phyloP scores from a whole-genome alignment of 108 stramenopile species.

The Cylindrotheca fusiformis region DNA sequence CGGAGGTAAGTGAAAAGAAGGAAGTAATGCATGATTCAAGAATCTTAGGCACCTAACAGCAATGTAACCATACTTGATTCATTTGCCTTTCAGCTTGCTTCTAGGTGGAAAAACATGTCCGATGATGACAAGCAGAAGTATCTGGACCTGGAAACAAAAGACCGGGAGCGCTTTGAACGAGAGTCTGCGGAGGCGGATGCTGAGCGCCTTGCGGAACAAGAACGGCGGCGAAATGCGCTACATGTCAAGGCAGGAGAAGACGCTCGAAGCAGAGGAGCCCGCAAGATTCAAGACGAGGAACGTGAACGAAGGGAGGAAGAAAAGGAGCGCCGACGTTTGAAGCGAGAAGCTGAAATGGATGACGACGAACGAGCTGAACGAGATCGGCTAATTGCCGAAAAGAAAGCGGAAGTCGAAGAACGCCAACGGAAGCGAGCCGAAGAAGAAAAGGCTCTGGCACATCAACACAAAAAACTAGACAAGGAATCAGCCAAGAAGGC shows the following conservation, averaged over 20 bases:
- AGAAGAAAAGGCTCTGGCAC: slow-evolving; percentile 58
- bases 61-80: background rate
- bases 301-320: slow-evolving; percentile 34
- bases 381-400: slow-evolving; percentile 38
- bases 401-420: slow-evolving; percentile 56
- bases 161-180: slow-evolving; percentile 62
- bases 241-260: slow-evolving; percentile 57
- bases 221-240: slow-evolving; percentile 50
- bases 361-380: slow-evolving; percentile 54
- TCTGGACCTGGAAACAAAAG: slow-evolving; percentile 53
- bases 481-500: slow-evolving; percentile 72
- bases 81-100: slow-evolving; percentile 36
- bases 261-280: slow-evolving; percentile 50
- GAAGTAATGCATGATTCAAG: background rate
- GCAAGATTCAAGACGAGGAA: slow-evolving; percentile 47
- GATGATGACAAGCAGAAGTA: slow-evolving; percentile 41
- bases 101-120: slow-evolving; percentile 68
- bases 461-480: slow-evolving; percentile 67
- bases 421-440: slow-evolving; percentile 50
- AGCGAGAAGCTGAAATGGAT: slow-evolving; percentile 41
- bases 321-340: slow-evolving; percentile 23
- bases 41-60: too few species aligned
- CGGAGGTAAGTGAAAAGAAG: slow-evolving; percentile 43
- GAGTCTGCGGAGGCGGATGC: slow-evolving; percentile 78
- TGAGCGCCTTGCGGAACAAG: slow-evolving; percentile 43